Evolutionary conservation across 768 basidiomycete species (phyloP).

Genomic region (Suillus tomentosus): DNA sequence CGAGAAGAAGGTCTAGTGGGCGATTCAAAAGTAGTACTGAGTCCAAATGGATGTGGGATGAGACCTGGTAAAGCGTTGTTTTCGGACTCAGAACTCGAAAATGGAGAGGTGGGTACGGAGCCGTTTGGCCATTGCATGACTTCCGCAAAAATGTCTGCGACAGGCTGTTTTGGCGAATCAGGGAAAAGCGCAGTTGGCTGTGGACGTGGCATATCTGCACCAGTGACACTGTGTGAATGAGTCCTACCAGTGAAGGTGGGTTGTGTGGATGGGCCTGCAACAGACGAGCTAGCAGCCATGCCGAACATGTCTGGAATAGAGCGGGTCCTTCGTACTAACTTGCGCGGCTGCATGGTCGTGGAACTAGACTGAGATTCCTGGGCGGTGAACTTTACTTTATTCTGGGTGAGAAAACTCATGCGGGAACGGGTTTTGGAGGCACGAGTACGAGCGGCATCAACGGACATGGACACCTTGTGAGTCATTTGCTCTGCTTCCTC

Average conservation of each 20-base stretch:
- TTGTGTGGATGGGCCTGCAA: constrained; percentile 31
- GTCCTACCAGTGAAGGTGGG: constrained; percentile 50
- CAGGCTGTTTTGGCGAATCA: constrained; percentile 30
- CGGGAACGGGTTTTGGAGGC: constrained; percentile 56
- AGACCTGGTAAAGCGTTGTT: constrained; percentile 20
- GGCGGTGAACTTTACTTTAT: constrained; percentile 49
- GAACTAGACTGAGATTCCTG: constrained; percentile 26
- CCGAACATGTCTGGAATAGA: constrained; percentile 66
- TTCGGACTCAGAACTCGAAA: constrained; percentile 28
- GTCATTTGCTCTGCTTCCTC: constrained; percentile 47
- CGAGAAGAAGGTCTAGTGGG: constrained; percentile 49
- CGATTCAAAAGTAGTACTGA: constrained; percentile 60
- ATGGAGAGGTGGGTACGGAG: constrained; percentile 40
- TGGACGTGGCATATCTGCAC: constrained; percentile 58
- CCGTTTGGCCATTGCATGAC: constrained; percentile 60
- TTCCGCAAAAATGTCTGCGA: constrained; percentile 61
- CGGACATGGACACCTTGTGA: constrained; percentile 33
- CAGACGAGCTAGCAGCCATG: constrained; percentile 29
- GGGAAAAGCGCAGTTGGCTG: constrained; percentile 27
- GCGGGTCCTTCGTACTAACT: constrained; percentile 65
- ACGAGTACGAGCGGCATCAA: constrained; percentile 41
- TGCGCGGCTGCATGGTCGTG: constrained; percentile 39
- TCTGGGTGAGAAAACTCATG: constrained; percentile 58
- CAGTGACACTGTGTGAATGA: constrained; percentile 81
- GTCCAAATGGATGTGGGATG: constrained; percentile 63